Evolutionary conservation across 805 yeast species (phyloP), one percentile per base, ranked within the genome.

Genomic region (Teunomyces stri): DNA sequence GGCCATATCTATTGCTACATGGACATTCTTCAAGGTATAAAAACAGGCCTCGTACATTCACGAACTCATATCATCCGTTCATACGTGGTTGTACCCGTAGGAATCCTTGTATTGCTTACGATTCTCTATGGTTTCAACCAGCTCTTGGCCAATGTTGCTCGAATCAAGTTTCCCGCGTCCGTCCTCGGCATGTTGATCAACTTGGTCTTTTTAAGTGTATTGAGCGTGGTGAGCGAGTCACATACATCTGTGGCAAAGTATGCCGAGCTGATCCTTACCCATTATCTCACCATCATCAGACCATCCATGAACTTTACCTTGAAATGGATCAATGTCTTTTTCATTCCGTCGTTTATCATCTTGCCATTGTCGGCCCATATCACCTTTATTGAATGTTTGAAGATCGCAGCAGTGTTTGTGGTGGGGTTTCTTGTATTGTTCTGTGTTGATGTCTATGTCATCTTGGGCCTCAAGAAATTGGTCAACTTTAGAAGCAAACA

Each of bases 291-390:
- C 36, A 29, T 72, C 10, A 64, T 83, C 42, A 81, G 83, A 42
- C 77, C 85, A n/a, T 80, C 89, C 12, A 78, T 79, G 68, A 85
- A 85, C 51, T 84, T 85, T 61, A 72, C 85, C 1, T 70, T 87
- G 43, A 74, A 85, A 46, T 87, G 94, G 92, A 87, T 87, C 65
- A 85, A 84, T 60, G 76, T 85, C 5, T 85, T 83, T 59, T 87
- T 87, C 70, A 81, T 88, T 0, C 92, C 94, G 0, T 82, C 90
- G 0, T 87, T 87, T 58, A 80, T 87, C 31, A 78, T 84, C 0
- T 72, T 87, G 29, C 92, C 92, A 0, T 70, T 86, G 45, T 78
- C 88, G 10, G 76, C 78, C n/a, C 77, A 78, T 50, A 82, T 87
- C 42, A 70, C 83, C 13, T 83, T 82, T 37, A 77, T 75, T 18